A percentile compares a stretch with the other conserved stretches of the same genome.
These are phyloP conservation scores for Carex cristatella DNA, from an alignment of 176 grass and related monocot species.

Conservation along the genomic window DNA sequence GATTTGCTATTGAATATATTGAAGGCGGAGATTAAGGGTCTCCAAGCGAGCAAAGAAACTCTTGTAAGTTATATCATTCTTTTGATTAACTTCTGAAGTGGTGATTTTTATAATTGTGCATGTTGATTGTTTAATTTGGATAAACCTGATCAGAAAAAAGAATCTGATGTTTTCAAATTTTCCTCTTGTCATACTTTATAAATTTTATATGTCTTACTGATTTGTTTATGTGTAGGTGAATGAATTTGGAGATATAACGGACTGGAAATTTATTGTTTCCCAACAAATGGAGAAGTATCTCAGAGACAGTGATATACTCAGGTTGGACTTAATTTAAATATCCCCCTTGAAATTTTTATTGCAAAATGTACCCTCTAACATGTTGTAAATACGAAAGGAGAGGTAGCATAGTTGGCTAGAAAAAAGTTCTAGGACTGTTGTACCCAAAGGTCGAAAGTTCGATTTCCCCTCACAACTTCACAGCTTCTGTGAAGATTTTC, in stretches of 20 bases:
- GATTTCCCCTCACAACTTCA: too few species aligned
- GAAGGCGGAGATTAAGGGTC: constrained; percentile 55
- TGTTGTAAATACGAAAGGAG: neutral
- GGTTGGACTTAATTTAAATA: constrained; percentile 29
- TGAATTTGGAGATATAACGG: constrained; percentile 52
- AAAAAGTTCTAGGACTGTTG: too few species aligned
- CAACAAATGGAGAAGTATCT: constrained; percentile 60
- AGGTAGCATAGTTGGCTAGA: too few species aligned
- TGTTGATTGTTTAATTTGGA: neutral
- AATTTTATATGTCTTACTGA: constrained; percentile 10
- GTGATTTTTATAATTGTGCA: neutral
- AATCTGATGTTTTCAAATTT: neutral
- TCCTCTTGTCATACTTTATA: neutral
- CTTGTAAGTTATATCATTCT: constrained; percentile 25
- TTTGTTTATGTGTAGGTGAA: constrained; percentile 46
- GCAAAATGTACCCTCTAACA: neutral
- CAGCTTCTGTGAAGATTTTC: too few species aligned
- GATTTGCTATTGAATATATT: constrained; percentile 62
- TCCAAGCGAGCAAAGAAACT: constrained; percentile 54
- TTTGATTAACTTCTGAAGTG: constrained; percentile 7
- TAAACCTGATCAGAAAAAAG: neutral
- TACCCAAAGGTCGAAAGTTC: too few species aligned
- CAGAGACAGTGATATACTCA: constrained; percentile 51
- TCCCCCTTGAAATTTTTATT: neutral
- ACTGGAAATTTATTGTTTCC: constrained; percentile 68